These are phyloP conservation scores for Flaveria floridana DNA, from an alignment of 140 eudicot species.

Conservation along the genomic window DNA sequence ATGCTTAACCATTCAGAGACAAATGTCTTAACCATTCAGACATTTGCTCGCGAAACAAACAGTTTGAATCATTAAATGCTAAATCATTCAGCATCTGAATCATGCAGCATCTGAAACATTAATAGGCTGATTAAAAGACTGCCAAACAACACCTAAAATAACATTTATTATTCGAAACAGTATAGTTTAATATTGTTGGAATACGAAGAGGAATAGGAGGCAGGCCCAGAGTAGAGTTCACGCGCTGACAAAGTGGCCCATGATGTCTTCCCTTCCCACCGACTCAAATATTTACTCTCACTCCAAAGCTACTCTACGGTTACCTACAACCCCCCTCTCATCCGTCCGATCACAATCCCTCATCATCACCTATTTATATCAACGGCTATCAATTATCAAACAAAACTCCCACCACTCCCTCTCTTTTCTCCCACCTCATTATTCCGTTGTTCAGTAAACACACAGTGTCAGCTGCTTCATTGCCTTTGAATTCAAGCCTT, in stretches of 20 bases:
- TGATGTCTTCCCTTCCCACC: neutral
- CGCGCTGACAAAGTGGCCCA: constrained; percentile 5
- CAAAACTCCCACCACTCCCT: neutral
- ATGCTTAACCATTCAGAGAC: too few relatives aligned
- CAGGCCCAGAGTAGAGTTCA: constrained; percentile 1
- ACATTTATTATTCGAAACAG: too few relatives aligned
- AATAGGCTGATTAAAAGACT: too few relatives aligned
- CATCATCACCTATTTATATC: neutral
- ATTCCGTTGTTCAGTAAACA: neutral
- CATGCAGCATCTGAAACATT: too few relatives aligned
- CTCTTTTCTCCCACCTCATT: neutral
- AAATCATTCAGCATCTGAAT: too few relatives aligned
- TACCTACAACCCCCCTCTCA: neutral
- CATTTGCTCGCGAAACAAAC: too few relatives aligned
- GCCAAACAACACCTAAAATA: too few relatives aligned
- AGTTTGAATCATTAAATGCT: too few relatives aligned
- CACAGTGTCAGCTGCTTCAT: neutral
- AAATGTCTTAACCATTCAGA: too few relatives aligned
- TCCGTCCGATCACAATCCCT: neutral
- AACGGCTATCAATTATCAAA: neutral
- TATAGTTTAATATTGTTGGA: too few relatives aligned
- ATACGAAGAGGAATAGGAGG: neutral
- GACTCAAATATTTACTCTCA: constrained; percentile 28
- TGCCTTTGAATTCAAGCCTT: neutral
- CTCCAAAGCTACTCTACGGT: constrained; percentile 31